A percentile compares a stretch with the other conserved stretches of the same genome.
These are phyloP conservation scores for Syzygium aqueum DNA, from an alignment of 345 rosid genomes.

Conservation along the genomic window DNA sequence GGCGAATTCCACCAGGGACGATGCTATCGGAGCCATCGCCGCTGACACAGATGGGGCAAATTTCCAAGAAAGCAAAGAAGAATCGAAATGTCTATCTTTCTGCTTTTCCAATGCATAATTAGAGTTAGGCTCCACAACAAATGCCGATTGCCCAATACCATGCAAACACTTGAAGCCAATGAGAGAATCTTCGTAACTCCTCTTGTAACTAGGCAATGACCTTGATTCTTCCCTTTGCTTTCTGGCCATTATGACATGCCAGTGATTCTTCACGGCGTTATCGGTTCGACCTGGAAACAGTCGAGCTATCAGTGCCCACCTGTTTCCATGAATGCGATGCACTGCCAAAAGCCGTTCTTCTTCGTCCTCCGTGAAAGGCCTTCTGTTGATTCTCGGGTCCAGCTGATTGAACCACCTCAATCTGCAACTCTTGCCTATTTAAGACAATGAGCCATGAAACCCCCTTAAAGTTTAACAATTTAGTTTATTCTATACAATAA, in stretches of 20 bases:
- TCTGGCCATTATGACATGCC: constrained; percentile 57
- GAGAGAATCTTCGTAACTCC: background rate
- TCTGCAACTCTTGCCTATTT: constrained; percentile 49
- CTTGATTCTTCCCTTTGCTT: constrained; percentile 33
- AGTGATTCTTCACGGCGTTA: constrained; percentile 56
- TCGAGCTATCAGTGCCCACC: constrained; percentile 51
- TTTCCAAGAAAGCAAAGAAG: constrained; percentile 21
- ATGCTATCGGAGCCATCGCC: background rate
- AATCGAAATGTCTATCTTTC: background rate
- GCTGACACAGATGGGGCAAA: constrained; percentile 6
- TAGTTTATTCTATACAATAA: background rate
- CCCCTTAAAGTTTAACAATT: background rate
- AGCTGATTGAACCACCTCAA: constrained; percentile 61
- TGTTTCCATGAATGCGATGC: constrained; percentile 45
- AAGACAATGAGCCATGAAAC: background rate
- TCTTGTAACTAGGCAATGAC: background rate
- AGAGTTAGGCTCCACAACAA: background rate
- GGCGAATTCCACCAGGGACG: background rate
- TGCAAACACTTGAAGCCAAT: background rate
- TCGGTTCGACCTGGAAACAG: constrained; percentile 54
- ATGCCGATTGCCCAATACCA: background rate
- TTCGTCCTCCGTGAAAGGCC: constrained; percentile 49
- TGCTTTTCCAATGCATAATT: background rate
- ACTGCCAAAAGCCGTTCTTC: constrained; percentile 44
- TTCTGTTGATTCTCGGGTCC: constrained; percentile 48